These are phyloP conservation scores for Cylindrotheca fusiformis DNA, from an alignment of 108 stramenopile species.

Conservation along the genomic window DNA sequence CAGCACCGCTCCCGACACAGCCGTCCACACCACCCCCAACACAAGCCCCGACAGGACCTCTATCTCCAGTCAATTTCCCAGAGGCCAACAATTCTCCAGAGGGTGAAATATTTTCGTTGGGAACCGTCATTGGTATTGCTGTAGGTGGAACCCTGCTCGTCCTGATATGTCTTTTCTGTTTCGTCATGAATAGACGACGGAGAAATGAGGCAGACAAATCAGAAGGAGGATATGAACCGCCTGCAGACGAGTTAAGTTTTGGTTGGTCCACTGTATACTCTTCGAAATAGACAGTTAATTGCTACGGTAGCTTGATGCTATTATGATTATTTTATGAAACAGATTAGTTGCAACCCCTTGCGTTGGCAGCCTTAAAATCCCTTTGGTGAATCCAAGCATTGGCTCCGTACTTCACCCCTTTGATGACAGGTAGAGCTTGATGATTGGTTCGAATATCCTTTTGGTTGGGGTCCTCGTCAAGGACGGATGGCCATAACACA, in stretches of 20 bases:
- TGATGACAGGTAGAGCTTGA: constrained; percentile 75
- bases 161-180: background rate
- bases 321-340: background rate
- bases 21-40: too few relatives aligned
- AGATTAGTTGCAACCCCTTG: constrained; percentile 47
- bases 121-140: background rate
- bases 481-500: constrained; percentile 78
- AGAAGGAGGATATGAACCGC: background rate
- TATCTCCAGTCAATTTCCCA: too few relatives aligned
- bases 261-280: background rate
- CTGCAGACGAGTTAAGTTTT: background rate
- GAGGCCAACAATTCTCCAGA: too few relatives aligned
- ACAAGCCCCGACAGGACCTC: too few relatives aligned
- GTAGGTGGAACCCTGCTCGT: background rate
- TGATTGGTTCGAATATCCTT: constrained; percentile 76
- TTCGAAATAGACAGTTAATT: background rate
- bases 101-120: background rate
- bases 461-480: constrained; percentile 47
- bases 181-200: background rate
- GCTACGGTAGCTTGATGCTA: too few relatives aligned
- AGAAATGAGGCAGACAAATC: too few relatives aligned
- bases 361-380: constrained; percentile 45
- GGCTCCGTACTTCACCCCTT: constrained; percentile 83
- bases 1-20: too few relatives aligned
- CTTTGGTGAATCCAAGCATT: constrained; percentile 89